These are phyloP conservation scores for Furcasterigmium furcatum DNA, from an alignment of 2,329 filamentous ascomycete species.

Conservation along the genomic window DNA sequence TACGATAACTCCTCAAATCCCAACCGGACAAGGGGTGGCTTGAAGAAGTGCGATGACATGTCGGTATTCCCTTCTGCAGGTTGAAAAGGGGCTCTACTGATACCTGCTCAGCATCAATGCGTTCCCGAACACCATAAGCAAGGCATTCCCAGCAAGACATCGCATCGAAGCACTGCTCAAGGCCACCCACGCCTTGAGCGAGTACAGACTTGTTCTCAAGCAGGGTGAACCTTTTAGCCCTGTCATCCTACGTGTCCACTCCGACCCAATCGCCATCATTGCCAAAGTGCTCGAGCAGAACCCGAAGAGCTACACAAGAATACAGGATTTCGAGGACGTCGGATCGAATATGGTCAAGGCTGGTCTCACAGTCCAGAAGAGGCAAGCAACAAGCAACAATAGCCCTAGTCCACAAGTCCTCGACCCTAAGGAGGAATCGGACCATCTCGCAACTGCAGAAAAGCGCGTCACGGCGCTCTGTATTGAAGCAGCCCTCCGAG, in stretches of 20 bases:
- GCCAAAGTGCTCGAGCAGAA: conserved; percentile 76
- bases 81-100: conserved; percentile 16
- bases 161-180: conserved; percentile 62
- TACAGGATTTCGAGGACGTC: conserved; percentile 70
- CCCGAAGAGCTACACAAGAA: conserved; percentile 66
- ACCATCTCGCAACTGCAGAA: conserved; percentile 39
- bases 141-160: conserved; percentile 45
- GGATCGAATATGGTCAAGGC: conserved; percentile 64
- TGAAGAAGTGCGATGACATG: conserved; percentile 78
- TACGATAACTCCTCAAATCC: conserved; percentile 84
- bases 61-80: conserved; percentile 31
- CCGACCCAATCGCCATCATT: conserved; percentile 71
- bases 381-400: conserved; percentile 9
- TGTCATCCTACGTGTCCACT: conserved; percentile 72
- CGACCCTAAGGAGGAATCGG: conserved; percentile 18
- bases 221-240: conserved; percentile 79
- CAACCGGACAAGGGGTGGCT: conserved; percentile 69
- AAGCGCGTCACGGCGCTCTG: conserved; percentile 76
- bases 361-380: conserved; percentile 38
- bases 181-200: conserved; percentile 72
- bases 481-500: conserved; percentile 69
- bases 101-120: conserved; percentile 50
- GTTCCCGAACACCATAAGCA: conserved; percentile 56
- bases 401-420: neutral
- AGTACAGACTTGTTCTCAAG: conserved; percentile 74